Base-by-base conservation (phyloP, 1,139 yeast genomes). In the Blastobotrys indianensis region DNA sequence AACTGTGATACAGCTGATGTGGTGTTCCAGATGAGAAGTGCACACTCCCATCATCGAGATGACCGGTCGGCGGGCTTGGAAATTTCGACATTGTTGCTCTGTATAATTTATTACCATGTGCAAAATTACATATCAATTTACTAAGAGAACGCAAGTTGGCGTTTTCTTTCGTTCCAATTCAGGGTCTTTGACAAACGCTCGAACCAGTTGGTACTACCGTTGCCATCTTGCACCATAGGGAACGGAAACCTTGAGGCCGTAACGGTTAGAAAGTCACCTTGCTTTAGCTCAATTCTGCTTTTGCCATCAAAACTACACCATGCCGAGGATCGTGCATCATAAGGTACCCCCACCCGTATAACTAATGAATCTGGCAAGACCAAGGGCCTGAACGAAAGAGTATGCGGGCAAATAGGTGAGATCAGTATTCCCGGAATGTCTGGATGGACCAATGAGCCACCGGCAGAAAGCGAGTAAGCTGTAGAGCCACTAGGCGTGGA, bases 401-500 rank as follows among this genome's bases (percentile, higher is more conserved):
- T 82, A 54, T 92, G 78, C 0, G 96, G 94, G 60, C 95, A 85
- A 39, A 86, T 84, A 4, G 95, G 95, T 0, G 94, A 83, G 34
- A 87, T 68, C 42, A 86, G 67, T 36, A 85, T 81, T 44, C 92
- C 87, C 7, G 88, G 87, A 10, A 86, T 85, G 48, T 80, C 78
- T 0, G 96, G 96, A 59, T 87, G 95, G 4, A 85, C 88, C 40
- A 87, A 77, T 8, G 95, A 80, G 1, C 96, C 96, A 4, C 96
- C 95, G 0, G 95, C 82, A 12, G 87, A 79, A 48, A 87, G 70
- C 0, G 94, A 84, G 63, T 87, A 87, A 0, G 95, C 95, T 0
- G 96, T 87, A 4, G 95, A 85, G 0, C 96, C 96, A 1, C 94
- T 85, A 11, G 96, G 96, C 0, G 95, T 84, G 10, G 94, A 79